Percentiles rank a stretch among this genome's conserved stretches.
Evolutionary conservation across 2,329 filamentous ascomycete genomes (phyloP).

Genomic region (Cordyceps militaris): DNA sequence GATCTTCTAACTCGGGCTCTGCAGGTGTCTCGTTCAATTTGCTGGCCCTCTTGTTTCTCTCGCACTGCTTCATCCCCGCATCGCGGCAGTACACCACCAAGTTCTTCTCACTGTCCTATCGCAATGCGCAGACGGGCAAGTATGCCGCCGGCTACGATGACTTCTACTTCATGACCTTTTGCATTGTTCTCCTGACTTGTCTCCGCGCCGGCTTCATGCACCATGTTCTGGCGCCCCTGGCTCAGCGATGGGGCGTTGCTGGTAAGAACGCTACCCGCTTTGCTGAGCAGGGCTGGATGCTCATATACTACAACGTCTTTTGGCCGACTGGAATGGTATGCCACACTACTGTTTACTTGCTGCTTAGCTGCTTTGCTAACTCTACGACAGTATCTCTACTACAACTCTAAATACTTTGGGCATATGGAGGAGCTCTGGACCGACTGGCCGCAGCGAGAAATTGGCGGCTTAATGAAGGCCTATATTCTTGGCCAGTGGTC

Average conservation of each 20-base stretch:
- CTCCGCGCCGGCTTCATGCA: slow-evolving; percentile 81
- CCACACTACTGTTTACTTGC: slow-evolving; percentile 10
- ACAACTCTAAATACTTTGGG: slow-evolving; percentile 70
- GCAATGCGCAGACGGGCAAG: slow-evolving; percentile 40
- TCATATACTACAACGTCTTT: slow-evolving; percentile 74
- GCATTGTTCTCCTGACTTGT: slow-evolving; percentile 78
- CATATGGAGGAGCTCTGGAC: slow-evolving; percentile 75
- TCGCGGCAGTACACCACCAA: neutral
- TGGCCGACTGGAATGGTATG: slow-evolving; percentile 80
- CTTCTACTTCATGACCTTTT: slow-evolving; percentile 66
- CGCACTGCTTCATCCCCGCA: neutral
- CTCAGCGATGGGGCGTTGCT: slow-evolving; percentile 62
- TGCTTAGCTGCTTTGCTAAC: neutral
- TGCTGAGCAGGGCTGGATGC: slow-evolving; percentile 88
- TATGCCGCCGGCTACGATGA: slow-evolving; percentile 79
- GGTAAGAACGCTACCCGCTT: slow-evolving; percentile 77
- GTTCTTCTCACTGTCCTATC: neutral
- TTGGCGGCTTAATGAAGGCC: slow-evolving; percentile 45
- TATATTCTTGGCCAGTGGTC: slow-evolving; percentile 74
- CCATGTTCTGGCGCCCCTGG: slow-evolving; percentile 74
- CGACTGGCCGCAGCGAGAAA: slow-evolving; percentile 71
- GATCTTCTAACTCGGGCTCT: neutral
- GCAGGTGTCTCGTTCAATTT: neutral
- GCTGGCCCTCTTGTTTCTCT: neutral
- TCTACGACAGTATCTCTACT: slow-evolving; percentile 63